Base-by-base conservation (phyloP, 2,329 filamentous ascomycete species). In the Diaporthe sp. region DNA sequence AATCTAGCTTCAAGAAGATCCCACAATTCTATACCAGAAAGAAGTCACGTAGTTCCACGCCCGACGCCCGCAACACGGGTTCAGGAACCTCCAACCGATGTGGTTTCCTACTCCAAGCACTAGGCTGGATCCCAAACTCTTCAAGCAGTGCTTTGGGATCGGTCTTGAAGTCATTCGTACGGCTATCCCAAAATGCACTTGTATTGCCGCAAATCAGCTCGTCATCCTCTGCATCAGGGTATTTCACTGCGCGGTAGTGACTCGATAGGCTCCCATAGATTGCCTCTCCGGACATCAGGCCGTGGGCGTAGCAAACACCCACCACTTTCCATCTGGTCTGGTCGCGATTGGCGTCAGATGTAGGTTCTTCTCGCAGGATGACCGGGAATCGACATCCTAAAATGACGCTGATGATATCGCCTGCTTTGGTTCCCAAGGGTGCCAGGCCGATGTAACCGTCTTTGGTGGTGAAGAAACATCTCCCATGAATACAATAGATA, bases 391-490 rank as follows among this genome's bases (percentile, higher is more conserved):
- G 8, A 4, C 60, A 63, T 12, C 60, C 60, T 22, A 63, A 6
- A 63, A 63, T 44, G 1, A 63, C 13, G n/a, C 60, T 63, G 15
- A 63, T 28, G 3, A 63, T 28, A 39, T 63, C 60, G 25, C 37
- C 37, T 63, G 13, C 8, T 12, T 63, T 13, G 20, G 37, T 28
- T 20, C n/a, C 58, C 5, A 17, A 34, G 58, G 58, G 58, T 25
- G 58, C 58, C n/a, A 63, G 37, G 37, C 58, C 58, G 37, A 61
- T 28, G 39, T 63, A 44, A 28, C n/a, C 37, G 2, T 20, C 13
- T 28, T 63, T 28, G 10, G 58, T 63, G n/a, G n/a, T 44, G 58
- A 63, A 25, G n/a, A 63, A 63, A 44, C n/a, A 63, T 63, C 60
- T 63, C 37, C 37, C 60, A 17, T 8, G 2, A 6, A 10, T 17